Base-by-base conservation (phyloP, 148 eudicot species). In the Silene uniflora region DNA sequence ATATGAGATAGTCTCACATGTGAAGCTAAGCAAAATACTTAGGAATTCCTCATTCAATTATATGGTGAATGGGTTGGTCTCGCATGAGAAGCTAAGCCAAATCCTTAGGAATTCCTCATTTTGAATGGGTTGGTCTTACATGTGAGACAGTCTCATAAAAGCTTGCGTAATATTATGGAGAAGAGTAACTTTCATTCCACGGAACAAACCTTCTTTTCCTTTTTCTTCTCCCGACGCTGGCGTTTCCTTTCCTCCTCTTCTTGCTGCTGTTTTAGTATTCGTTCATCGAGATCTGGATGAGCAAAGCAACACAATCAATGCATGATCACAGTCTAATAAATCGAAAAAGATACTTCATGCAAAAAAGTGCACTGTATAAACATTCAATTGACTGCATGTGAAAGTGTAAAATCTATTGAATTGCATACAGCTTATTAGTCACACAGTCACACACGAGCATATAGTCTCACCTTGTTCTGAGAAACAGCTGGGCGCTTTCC, bases 221-320 rank as follows among this genome's bases (percentile, higher is more conserved):
- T 95, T 89, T 95, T 95, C 72, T 82, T 89, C 82, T 95, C 98
- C 39, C 96, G 87, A 14, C 90, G 91, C 75, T 84, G 96, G 10
- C 96, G 97, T 85, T 92, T 94, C 75, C 88, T 89, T 83, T 95
- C 98, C 85, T 93, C 98, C 77, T 95, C 98, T 67, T 95, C 98
- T 84, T 92, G 89, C 78, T 95, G 96, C 78, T 89, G 98, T 84
- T 95, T 95, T 73, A 92, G 74, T 71, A 95, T 90, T 76, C 97
- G 84, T 66, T 91, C 97, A 83, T 94, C 98, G 65, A 91, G 87
- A 81, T 90, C 98, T 94, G 83, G 63, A 62, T 82, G 54, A 16
- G 82, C 23, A 76, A 74, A 72, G 72, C 21, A 58, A 27, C 32
- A 78, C 13, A 22, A 17, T 79, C 47, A 76, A 72, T 58, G 13